Conservation (phyloP, 306 rosid species). For the Cyamopsis tetragonoloba region DNA sequence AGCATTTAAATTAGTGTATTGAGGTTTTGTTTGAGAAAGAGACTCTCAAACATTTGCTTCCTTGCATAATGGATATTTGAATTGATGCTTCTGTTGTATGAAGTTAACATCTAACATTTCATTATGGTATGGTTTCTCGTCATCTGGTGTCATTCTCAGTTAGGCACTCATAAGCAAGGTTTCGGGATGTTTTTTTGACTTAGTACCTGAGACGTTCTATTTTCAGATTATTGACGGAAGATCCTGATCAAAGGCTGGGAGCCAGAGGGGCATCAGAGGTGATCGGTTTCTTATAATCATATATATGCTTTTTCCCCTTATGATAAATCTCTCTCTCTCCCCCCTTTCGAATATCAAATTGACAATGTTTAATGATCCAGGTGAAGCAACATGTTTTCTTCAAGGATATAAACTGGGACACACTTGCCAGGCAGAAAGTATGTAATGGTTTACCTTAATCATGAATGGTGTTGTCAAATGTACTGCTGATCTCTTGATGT, state of each 20-base stretch:
- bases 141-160: neutral
- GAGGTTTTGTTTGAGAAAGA: neutral
- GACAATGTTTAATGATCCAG: slow-evolving; percentile 44
- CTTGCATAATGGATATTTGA: neutral
- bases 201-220: slow-evolving; percentile 27
- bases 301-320: slow-evolving; percentile 7
- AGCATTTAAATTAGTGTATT: neutral
- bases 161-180: neutral
- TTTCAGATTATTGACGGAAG: slow-evolving; percentile 87
- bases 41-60: neutral
- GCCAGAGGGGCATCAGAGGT: slow-evolving; percentile 98
- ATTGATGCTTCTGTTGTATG: neutral
- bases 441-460: neutral
- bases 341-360: slow-evolving; percentile 15
- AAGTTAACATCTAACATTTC: neutral
- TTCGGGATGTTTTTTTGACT: neutral
- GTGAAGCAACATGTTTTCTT: slow-evolving; percentile 92
- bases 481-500: neutral
- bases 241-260: slow-evolving; percentile 94
- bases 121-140: neutral
- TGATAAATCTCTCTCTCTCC: neutral
- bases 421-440: slow-evolving; percentile 98
- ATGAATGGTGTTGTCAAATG: neutral
- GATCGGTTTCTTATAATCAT: slow-evolving; percentile 19
- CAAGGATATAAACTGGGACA: slow-evolving; percentile 97